Evolutionary conservation across 352 stramenopile species (phyloP), one percentile per base, ranked within the genome.

Genomic region (Pelagophyceae sp.): DNA sequence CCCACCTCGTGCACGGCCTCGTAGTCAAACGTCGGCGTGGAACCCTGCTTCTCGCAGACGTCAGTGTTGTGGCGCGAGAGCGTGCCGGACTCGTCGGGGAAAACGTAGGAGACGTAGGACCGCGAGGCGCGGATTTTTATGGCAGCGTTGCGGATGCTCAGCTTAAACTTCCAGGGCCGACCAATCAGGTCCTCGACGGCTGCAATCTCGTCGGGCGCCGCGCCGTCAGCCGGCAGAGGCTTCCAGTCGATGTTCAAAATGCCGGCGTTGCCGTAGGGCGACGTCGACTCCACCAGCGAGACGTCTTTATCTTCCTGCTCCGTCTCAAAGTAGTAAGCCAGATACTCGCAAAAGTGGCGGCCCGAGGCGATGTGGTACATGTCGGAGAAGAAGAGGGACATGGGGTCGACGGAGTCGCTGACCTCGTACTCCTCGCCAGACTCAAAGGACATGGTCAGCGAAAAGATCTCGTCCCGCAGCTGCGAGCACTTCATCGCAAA

Each of bases 81-180:
- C 19, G 90, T 92, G 1, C 95, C 82, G 15, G 35, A 58, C 29
- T 74, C 67, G 67, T 74, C 35, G 67, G 67, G 67, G 61, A 97
- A 96, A 75, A 96, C 90, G 80, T 97, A 97, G 82, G 95, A 89
- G 11, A 92, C 92, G 82, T 96, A 96, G 0, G 90, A 92, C 64
- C 93, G 80, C 76, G 93, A 88, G 0, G 91, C 94, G 72, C 93
- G 93, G 23, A 95, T 87, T 19, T 92, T 90, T 60, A 97, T 83
- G 0, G 89, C 87, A 6, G 87, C 64, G 61, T 77, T 67, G 5
- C 25, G 35, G 74, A 83, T 83, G 1, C 51, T 31, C n/a, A 83
- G 72, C 67, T 72, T 91, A 79, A 94, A 96, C 38, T 90, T 95
- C 91, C 92, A 96, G 3, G 90, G 79, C 76, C 95, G 94, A 32